Conservation (phyloP, 768 basidiomycete genomes). For the Rhizopogon vesiculosus region DNA sequence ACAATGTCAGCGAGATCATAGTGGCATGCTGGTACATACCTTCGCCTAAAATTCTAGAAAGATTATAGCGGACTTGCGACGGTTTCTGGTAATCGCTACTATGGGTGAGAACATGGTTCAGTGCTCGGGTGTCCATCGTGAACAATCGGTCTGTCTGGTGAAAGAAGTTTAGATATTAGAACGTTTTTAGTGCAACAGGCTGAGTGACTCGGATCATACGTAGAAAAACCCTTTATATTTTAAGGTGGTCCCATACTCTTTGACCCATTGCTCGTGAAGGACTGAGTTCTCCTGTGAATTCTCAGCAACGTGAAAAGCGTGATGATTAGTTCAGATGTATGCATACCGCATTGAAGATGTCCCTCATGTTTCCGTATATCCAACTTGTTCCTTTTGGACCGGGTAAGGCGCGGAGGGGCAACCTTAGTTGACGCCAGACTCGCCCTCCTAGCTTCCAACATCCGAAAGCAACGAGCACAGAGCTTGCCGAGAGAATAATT, state of each 20-base stretch:
- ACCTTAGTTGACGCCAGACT: conserved; percentile 30
- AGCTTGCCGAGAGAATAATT: conserved; percentile 1
- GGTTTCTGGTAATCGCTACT: conserved; percentile 55
- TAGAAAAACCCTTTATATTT: conserved; percentile 39
- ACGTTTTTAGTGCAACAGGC: background rate
- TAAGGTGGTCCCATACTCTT: conserved; percentile 43
- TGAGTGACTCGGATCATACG: conserved; percentile 25
- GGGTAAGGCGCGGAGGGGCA: conserved; percentile 43
- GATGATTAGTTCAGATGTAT: background rate
- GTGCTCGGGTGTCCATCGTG: conserved; percentile 57
- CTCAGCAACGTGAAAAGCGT: background rate
- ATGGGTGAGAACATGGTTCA: conserved; percentile 62
- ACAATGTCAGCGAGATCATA: background rate
- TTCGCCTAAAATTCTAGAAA: conserved; percentile 39
- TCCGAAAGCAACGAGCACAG: conserved; percentile 21
- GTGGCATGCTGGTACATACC: conserved; percentile 15
- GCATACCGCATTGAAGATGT: conserved; percentile 39
- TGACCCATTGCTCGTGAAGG: conserved; percentile 40
- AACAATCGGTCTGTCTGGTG: conserved; percentile 36
- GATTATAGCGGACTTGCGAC: conserved; percentile 27
- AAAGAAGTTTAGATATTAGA: background rate
- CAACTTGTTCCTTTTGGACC: conserved; percentile 43
- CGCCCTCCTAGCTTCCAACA: conserved; percentile 25
- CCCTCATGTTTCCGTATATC: conserved; percentile 45
- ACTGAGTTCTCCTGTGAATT: conserved; percentile 18